Evolutionary conservation across 129 eudicot species (phyloP).

Genomic region (carrot (Daucus carota)): DH1_v3.0 NC_030381.2:34944001-34944500

Average conservation of each 20-base stretch:
- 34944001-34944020: not conserved
- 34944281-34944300: not conserved
- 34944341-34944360: not conserved
- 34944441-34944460: not conserved
- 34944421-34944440: not conserved
- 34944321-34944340: not conserved
- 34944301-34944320: not conserved
- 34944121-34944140: slow-evolving; percentile 35
- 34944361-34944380: not conserved
- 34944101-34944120: slow-evolving; percentile 43
- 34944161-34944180: slow-evolving; percentile 29
- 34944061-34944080: slow-evolving; percentile 24
- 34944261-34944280: not conserved
- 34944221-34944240: not conserved
- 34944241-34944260: not conserved
- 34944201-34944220: slow-evolving; percentile 20
- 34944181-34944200: slow-evolving; percentile 29
- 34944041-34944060: slow-evolving; percentile 55
- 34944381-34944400: not conserved
- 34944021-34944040: slow-evolving; percentile 41
- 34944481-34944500: not conserved
- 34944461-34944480: not conserved
- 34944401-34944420: not conserved
- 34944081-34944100: slow-evolving; percentile 44
- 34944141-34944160: slow-evolving; percentile 23